Conservation (phyloP, 129 eudicot genomes). For the Sambucus nigra region DNA sequence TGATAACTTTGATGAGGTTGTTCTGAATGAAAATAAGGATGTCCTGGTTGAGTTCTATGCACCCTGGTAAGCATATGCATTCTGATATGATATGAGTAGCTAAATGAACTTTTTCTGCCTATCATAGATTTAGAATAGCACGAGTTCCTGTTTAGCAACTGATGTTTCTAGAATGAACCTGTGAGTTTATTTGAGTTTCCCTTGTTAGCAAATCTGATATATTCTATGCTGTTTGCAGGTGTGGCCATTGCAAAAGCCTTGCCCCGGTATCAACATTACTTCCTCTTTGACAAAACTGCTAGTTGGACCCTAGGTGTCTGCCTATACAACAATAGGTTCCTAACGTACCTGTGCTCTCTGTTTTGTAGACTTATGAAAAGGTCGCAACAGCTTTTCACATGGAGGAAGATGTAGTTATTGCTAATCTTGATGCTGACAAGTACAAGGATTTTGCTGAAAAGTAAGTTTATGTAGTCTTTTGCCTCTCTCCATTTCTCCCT, state of each 20-base stretch:
- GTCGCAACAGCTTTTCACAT: conserved; percentile 78
- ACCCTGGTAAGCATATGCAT: conserved; percentile 62
- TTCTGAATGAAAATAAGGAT: conserved; percentile 68
- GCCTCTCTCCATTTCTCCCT: not conserved
- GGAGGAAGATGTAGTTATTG: conserved; percentile 84
- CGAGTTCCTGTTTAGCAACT: conserved; percentile 1
- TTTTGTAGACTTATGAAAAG: conserved; percentile 65
- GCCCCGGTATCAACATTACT: conserved; percentile 60
- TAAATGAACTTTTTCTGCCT: not conserved
- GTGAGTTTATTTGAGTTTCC: not conserved
- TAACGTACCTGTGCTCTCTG: conserved; percentile 4
- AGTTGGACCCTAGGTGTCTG: not conserved
- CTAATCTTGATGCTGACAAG: conserved; percentile 92
- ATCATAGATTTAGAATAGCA: not conserved
- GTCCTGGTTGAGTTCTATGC: conserved; percentile 98
- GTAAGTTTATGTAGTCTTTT: conserved; percentile 29
- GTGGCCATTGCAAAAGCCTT: conserved; percentile 98
- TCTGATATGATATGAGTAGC: conserved; percentile 1
- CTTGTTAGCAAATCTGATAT: conserved; percentile 9
- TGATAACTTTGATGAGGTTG: conserved; percentile 81
- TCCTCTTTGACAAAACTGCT: not conserved
- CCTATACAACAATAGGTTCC: not conserved
- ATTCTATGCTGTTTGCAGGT: conserved; percentile 43
- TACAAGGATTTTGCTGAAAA: conserved; percentile 72
- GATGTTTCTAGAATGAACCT: not conserved